Base-by-base conservation (phyloP, 2,329 filamentous ascomycete species). In the Metarhizium guizhouense region DNA sequence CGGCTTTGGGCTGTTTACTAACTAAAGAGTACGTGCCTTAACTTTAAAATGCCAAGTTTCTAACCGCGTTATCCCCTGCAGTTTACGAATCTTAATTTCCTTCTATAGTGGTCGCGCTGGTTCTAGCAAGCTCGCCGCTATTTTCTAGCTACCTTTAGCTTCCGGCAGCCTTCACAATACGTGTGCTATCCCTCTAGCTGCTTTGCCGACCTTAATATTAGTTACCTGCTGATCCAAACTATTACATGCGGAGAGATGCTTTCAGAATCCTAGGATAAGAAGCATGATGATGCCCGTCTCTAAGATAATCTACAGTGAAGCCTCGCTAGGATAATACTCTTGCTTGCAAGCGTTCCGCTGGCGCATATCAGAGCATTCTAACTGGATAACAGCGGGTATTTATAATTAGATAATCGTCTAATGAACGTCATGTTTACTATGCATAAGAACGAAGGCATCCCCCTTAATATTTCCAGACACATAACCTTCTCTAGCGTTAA, bases 261-360 rank as follows among this genome's bases (percentile, higher is more conserved):
- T 52, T 62, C 61, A 25, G 43, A 52, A 20, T 58, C 60, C 13
- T 64, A 58, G 61, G 57, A 62, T 32, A 57, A 60, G 38, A 58
- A 60, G 30, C 52, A 51, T 32, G 38, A 59, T 14, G 58, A 62
- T 47, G 38, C 18, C 30, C 55, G 54, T 34, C 59, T 59, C 25
- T 58, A 57, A 52, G 38, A 40, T n/a, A 68, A 64, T 10, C 60
- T 71, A 13, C 68, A 71, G 56, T 60, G 58, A 58, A 64, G 61
- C 47, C 59, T 71, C 53, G 60, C 64, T 11, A 61, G 59, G 32
- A 58, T 66, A 34, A 65, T 69, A 47, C 57, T 70, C n/a, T 64
- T 64, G 3, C 62, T 70, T 7, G 63, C 67, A 11, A 62, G 60
- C n/a, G 42, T 67, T 30, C 63, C 62, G 16, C 64, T 63, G 38